phyloP scores from a whole-genome alignment of 2,329 filamentous ascomycete genomes.

The Aspergillus sp. region DNA sequence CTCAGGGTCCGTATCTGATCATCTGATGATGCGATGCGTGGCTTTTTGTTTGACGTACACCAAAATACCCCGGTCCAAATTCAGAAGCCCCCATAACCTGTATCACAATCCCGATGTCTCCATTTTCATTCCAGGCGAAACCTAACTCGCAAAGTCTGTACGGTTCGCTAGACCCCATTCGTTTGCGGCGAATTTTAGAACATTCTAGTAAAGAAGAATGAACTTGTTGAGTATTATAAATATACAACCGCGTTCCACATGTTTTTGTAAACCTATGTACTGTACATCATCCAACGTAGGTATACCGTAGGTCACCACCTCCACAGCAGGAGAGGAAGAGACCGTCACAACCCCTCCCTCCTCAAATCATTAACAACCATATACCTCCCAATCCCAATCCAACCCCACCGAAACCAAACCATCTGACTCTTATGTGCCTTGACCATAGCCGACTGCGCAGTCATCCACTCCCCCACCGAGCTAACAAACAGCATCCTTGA shows the following conservation, averaged over 20 bases:
- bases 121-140: neutral
- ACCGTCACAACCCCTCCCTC: conserved; percentile 42
- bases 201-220: neutral
- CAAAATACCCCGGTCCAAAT: no score
- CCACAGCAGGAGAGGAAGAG: no score
- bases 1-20: no score
- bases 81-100: no score
- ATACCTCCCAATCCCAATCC: conserved; percentile 87
- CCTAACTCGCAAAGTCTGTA: neutral
- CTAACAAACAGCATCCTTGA: conserved; percentile 69
- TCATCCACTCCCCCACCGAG: conserved; percentile 61
- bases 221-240: neutral
- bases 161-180: neutral
- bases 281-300: neutral
- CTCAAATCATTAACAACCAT: conserved; percentile 92
- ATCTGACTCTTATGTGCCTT: conserved; percentile 91
- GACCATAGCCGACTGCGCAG: conserved; percentile 84
- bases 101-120: no score
- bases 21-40: no score
- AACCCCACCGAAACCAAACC: conserved; percentile 97
- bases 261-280: neutral
- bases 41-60: no score
- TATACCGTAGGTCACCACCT: conserved; percentile 19
- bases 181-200: neutral
- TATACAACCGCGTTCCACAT: neutral